Evolutionary conservation across 805 yeast genomes (phyloP), one percentile per base, ranked within the genome.

Genomic region (Lipomyces oligophaga): DNA sequence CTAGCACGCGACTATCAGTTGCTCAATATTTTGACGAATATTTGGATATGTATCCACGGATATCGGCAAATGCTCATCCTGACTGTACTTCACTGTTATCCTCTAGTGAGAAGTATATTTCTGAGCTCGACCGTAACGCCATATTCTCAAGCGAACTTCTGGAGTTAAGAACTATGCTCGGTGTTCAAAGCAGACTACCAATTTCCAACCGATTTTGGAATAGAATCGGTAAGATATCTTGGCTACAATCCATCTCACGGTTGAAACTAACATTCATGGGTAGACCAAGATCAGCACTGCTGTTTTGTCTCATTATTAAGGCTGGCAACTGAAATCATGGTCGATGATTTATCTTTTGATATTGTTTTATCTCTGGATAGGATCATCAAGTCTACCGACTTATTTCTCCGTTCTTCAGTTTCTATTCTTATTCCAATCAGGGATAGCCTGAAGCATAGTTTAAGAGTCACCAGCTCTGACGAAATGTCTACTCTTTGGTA

Each of bases 121-220:
- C n/a, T n/a, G n/a, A n/a, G n/a, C n/a, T n/a, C n/a, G n/a, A n/a
- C n/a, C n/a, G n/a, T n/a, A n/a, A n/a, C n/a, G n/a, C n/a, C n/a
- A n/a, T n/a, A n/a, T n/a, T n/a, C n/a, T n/a, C n/a, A 37, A 40
- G 18, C 16, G 34, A 35, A 20, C 34, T 30, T 16, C 33, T 43
- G 7, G 49, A 41, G 30, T 39, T 50, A 19, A 34, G 41, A 13
- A 35, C 73, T 37, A 78, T 77, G 48, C 69, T 88, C 52, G 80
- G 79, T 49, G 67, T 82, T 10, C 85, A 79, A 53, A 77, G 80
- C 18, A 69, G 69, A 11, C 70, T 74, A 7, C 68, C 71, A 11
- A 64, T 74, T 3, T 78, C 76, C 41, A 72, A 79, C 26, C 85
- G 81, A 64, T 89, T 96, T 96, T 88, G 93, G 88, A 82, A 77